Percentiles rank a stretch among this genome's conserved stretches.
Conservation (phyloP, 73 alveolate species). For the Paramecium caudatum region DNA sequence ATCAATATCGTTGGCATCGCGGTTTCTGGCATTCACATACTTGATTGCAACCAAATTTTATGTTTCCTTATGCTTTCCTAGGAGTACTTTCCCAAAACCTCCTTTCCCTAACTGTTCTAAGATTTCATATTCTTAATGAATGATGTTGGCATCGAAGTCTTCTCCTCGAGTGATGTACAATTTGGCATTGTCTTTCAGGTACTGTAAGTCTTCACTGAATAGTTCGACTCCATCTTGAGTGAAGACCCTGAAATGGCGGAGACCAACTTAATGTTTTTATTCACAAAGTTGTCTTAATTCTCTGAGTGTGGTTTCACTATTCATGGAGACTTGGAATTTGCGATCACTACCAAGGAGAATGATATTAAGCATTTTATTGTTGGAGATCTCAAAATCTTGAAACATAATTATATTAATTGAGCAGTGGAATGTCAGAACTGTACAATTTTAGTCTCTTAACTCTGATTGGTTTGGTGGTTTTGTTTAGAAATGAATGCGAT, state of each 20-base stretch:
- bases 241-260: neutral
- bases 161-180: slow-evolving; percentile 54
- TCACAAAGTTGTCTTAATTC: neutral
- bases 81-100: slow-evolving; percentile 77
- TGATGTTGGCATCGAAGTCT: slow-evolving; percentile 73
- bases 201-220: slow-evolving; percentile 33
- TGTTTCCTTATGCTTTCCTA: slow-evolving; percentile 74
- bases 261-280: neutral
- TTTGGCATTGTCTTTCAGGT: slow-evolving; percentile 19
- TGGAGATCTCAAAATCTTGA: neutral
- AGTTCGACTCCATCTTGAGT: slow-evolving; percentile 42
- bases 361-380: slow-evolving; percentile 1
- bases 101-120: slow-evolving; percentile 75
- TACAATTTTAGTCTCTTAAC: too few relatives aligned
- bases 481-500: too few relatives aligned
- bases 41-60: slow-evolving; percentile 74
- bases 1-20: slow-evolving; percentile 80
- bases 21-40: slow-evolving; percentile 51
- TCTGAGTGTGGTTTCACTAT: neutral
- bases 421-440: too few relatives aligned
- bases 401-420: too few relatives aligned
- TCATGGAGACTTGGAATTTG: neutral
- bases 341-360: slow-evolving; percentile 13
- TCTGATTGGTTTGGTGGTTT: too few relatives aligned
- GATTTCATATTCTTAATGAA: slow-evolving; percentile 58